These are phyloP conservation scores for Ceratocystis harringtonii DNA, from an alignment of 2,329 filamentous ascomycete species.

Conservation along the genomic window DNA sequence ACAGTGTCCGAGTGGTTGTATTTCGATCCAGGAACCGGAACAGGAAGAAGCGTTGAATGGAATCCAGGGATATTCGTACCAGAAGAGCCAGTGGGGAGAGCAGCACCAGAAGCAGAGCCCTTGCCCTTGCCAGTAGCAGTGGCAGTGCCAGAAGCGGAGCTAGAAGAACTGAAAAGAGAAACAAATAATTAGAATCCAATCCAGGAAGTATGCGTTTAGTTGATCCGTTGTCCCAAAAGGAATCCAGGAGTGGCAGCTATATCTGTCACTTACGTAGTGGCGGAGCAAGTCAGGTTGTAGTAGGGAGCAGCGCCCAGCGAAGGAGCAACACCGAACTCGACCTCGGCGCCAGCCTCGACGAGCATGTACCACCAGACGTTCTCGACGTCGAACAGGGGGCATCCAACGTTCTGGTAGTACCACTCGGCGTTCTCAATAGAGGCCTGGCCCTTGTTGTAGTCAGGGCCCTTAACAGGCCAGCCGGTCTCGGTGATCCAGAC, in stretches of 20 bases:
- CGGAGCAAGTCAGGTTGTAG: constrained; percentile 47
- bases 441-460: constrained; percentile 46
- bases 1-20: not conserved
- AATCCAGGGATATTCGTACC: constrained; percentile 5
- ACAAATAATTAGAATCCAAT: constrained; percentile 3
- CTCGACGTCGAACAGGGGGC: constrained; percentile 47
- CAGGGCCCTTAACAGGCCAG: constrained; percentile 61
- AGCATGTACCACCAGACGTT: constrained; percentile 69
- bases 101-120: constrained; percentile 5
- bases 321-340: constrained; percentile 57
- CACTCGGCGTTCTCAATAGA: constrained; percentile 52
- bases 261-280: constrained; percentile 19
- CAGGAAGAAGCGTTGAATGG: not conserved
- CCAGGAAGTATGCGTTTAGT: not conserved
- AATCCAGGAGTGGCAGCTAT: constrained; percentile 9
- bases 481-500: constrained; percentile 85
- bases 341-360: constrained; percentile 45
- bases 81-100: constrained; percentile 10
- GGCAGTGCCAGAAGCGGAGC: not conserved
- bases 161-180: constrained; percentile 7
- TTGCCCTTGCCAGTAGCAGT: not conserved
- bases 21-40: not conserved
- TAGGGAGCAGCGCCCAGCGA: constrained; percentile 39
- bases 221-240: no score
- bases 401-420: constrained; percentile 72